These are phyloP conservation scores for Hypoxylon rubiginosum DNA, from an alignment of 2,329 filamentous ascomycete genomes.

Conservation along the genomic window DNA sequence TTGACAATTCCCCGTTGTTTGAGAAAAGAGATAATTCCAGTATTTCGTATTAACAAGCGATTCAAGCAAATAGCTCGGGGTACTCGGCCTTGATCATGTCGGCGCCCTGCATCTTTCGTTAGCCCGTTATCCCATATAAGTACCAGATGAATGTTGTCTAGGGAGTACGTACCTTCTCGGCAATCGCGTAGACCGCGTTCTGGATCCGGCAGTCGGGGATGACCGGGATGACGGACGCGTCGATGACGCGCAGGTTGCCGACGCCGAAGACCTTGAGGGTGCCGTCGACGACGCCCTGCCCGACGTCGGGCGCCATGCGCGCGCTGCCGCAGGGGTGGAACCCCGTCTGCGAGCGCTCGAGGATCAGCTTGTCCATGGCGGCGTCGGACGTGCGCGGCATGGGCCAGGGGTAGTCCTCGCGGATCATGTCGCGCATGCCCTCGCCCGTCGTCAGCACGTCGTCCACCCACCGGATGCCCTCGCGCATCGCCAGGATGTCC, in stretches of 20 bases:
- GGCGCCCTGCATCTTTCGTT: conserved; percentile 49
- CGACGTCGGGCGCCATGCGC: conserved; percentile 64
- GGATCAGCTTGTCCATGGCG: conserved; percentile 67
- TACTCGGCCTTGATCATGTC: conserved; percentile 62
- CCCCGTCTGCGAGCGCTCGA: conserved; percentile 71
- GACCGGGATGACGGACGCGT: conserved; percentile 69
- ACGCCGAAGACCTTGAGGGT: conserved; percentile 67
- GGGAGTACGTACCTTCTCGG: conserved; percentile 60
- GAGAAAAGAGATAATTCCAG: not conserved
- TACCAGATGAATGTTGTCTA: not conserved
- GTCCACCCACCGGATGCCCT: conserved; percentile 68
- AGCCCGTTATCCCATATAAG: conserved; percentile 13
- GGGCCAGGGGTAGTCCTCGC: conserved; percentile 69
- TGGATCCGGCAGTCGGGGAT: conserved; percentile 70
- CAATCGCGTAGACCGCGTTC: conserved; percentile 72
- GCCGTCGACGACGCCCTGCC: conserved; percentile 66
- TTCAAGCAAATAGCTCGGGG: conserved; percentile 49
- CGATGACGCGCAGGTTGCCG: conserved; percentile 66
- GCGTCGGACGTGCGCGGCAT: conserved; percentile 70
- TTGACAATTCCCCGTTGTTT: not conserved
- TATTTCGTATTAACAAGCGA: not conserved
- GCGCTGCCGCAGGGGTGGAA: conserved; percentile 67
- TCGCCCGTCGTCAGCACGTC: conserved; percentile 70
- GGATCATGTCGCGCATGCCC: conserved; percentile 67
- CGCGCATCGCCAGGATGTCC: conserved; percentile 69